Evolutionary conservation across 2,329 filamentous ascomycete species (phyloP).

Genomic region (Akanthomyces lecanii): DNA sequence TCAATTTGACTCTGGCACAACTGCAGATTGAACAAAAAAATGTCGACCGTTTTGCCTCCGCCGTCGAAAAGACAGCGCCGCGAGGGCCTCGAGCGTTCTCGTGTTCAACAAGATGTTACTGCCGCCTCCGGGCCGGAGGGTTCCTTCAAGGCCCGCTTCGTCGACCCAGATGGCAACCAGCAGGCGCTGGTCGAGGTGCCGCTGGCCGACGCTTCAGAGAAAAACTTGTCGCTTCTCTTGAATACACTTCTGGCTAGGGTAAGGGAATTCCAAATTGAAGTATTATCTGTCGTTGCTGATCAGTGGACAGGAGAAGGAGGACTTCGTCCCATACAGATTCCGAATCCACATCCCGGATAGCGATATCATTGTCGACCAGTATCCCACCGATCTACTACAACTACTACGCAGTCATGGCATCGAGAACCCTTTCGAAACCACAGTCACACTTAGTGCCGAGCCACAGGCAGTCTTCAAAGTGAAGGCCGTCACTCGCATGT

Average conservation of each 20-base stretch:
- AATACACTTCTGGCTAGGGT: constrained; percentile 80
- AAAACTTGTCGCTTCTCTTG: constrained; percentile 81
- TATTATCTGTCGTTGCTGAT: not conserved
- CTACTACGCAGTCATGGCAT: constrained; percentile 54
- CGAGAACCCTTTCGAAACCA: constrained; percentile 54
- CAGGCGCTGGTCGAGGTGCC: constrained; percentile 68
- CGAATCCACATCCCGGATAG: constrained; percentile 54
- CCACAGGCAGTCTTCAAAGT: constrained; percentile 94
- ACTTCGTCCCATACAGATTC: constrained; percentile 59
- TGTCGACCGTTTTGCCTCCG: constrained; percentile 80
- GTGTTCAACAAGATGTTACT: constrained; percentile 70
- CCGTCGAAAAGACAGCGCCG: constrained; percentile 84
- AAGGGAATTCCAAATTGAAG: constrained; percentile 23
- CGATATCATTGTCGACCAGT: constrained; percentile 51
- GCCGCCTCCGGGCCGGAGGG: constrained; percentile 65
- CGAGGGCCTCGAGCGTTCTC: constrained; percentile 65
- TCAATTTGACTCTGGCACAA: not conserved
- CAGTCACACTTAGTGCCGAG: constrained; percentile 54
- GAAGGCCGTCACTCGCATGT: constrained; percentile 84
- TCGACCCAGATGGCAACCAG: constrained; percentile 73
- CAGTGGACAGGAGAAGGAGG: constrained; percentile 45
- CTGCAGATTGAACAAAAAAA: constrained; percentile 33
- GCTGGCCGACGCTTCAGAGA: constrained; percentile 78
- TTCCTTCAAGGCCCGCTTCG: constrained; percentile 80
- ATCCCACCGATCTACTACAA: constrained; percentile 50